Percentiles rank a stretch among this genome's conserved stretches.
Conservation (phyloP, 169 alveolate genomes). For the Cryptosporidium parvum region DNA sequence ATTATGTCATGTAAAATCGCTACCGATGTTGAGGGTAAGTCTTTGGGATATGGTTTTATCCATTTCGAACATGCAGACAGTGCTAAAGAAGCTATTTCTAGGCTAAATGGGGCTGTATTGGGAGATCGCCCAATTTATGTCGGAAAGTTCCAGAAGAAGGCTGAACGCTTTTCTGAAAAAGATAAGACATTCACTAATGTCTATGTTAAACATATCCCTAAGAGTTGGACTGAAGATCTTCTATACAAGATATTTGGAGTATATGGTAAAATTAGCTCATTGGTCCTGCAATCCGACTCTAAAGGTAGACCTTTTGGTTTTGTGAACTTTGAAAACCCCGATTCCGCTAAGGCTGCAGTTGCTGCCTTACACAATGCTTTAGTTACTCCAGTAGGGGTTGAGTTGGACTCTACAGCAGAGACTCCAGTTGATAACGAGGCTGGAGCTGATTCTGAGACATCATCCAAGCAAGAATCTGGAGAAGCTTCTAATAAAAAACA, state of each 20-base stretch:
- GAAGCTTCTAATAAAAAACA: constrained; percentile 2
- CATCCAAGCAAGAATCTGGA: constrained; percentile 50
- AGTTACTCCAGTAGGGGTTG: constrained; percentile 80
- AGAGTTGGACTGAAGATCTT: constrained; percentile 86
- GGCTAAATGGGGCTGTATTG: constrained; percentile 91
- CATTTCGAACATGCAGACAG: constrained; percentile 93
- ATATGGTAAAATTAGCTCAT: constrained; percentile 91
- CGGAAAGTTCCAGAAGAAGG: constrained; percentile 89
- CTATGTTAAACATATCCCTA: constrained; percentile 93
- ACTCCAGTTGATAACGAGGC: background rate
- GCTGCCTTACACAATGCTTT: constrained; percentile 87
- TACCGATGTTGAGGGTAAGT: constrained; percentile 87
- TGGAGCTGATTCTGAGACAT: constrained; percentile 13
- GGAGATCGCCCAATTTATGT: constrained; percentile 92
- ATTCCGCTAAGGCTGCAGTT: constrained; percentile 90
- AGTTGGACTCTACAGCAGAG: constrained; percentile 11
- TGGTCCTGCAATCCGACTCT: constrained; percentile 86
- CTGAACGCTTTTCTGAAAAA: constrained; percentile 83
- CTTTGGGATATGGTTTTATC: constrained; percentile 96
- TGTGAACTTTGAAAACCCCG: constrained; percentile 88
- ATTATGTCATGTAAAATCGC: constrained; percentile 95
- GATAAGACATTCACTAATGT: constrained; percentile 86
- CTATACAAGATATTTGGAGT: constrained; percentile 84
- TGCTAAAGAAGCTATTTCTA: constrained; percentile 92
- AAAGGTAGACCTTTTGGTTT: constrained; percentile 90